Percentiles rank a stretch among this genome's conserved stretches.
Evolutionary conservation across 495 filamentous ascomycete species (phyloP).

Genomic region (Aspergillus olivimuriae): DNA sequence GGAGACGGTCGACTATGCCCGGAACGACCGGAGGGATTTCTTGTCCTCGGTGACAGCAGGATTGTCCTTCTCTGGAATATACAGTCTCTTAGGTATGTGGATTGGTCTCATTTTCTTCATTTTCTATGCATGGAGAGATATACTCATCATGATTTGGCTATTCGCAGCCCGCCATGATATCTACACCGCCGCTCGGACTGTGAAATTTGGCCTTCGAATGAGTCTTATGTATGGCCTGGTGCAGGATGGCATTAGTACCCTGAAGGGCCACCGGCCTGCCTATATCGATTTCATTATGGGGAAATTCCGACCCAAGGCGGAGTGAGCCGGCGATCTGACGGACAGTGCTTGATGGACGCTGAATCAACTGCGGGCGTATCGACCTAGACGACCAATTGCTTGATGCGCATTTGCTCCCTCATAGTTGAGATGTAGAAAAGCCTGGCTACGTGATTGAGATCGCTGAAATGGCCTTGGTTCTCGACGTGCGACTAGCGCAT

Average conservation of each 20-base stretch:
- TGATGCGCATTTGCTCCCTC: no score
- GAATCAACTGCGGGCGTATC: no score
- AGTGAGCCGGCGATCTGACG: slow-evolving; percentile 5
- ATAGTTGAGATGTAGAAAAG: no score
- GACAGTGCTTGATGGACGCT: no score
- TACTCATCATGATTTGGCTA: no score
- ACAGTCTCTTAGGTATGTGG: slow-evolving; percentile 76
- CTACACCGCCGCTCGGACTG: slow-evolving; percentile 74
- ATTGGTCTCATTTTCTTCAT: neutral
- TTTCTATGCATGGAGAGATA: neutral
- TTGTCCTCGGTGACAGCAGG: slow-evolving; percentile 73
- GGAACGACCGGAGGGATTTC: slow-evolving; percentile 60
- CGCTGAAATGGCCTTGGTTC: no score
- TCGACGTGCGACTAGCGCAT: no score
- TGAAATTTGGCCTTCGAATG: slow-evolving; percentile 68
- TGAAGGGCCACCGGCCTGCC: slow-evolving; percentile 60
- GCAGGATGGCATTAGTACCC: slow-evolving; percentile 62
- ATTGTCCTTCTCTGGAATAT: slow-evolving; percentile 72
- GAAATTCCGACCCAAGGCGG: slow-evolving; percentile 17
- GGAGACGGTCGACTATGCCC: slow-evolving; percentile 73
- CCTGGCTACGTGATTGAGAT: no score
- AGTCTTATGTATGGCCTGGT: slow-evolving; percentile 75
- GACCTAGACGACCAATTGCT: no score
- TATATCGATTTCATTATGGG: slow-evolving; percentile 65
- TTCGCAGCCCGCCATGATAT: slow-evolving; percentile 81